These are phyloP conservation scores for Tolypocladium pustulatum DNA, from an alignment of 2,329 filamentous ascomycete species.

Conservation along the genomic window DNA sequence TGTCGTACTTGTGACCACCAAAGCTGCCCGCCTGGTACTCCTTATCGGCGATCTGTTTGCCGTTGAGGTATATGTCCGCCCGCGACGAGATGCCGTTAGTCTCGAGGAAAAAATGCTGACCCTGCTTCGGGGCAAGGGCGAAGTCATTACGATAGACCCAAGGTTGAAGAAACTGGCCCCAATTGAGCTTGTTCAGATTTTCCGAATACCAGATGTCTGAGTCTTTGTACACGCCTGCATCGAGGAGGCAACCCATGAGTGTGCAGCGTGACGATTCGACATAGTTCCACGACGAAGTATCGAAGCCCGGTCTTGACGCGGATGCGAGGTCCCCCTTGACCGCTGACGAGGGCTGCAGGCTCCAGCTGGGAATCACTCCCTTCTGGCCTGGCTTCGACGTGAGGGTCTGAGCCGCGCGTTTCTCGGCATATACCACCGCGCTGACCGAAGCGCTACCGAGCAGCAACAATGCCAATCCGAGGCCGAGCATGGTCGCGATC, in stretches of 20 bases:
- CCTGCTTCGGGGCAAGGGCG: conserved; percentile 16
- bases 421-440: not conserved
- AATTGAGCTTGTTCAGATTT: conserved; percentile 30
- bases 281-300: conserved; percentile 41
- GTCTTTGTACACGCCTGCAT: conserved; percentile 40
- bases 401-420: conserved; percentile 3
- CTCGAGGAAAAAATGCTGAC: conserved; percentile 38
- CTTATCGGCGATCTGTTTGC: conserved; percentile 36
- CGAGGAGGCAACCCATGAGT: conserved; percentile 46
- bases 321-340: conserved; percentile 21
- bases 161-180: conserved; percentile 36
- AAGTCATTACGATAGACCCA: conserved; percentile 52
- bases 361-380: conserved; percentile 32
- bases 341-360: conserved; percentile 33
- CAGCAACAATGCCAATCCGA: conserved; percentile 1
- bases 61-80: conserved; percentile 51
- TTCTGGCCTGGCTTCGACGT: conserved; percentile 15
- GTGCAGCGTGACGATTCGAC: conserved; percentile 37
- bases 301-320: conserved; percentile 30
- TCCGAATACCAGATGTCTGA: conserved; percentile 44
- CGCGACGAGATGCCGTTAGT: conserved; percentile 51
- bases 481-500: conserved; percentile 3
- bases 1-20: conserved; percentile 42
- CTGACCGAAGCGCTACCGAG: conserved; percentile 1
- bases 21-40: conserved; percentile 44